A percentile compares a stretch with the other conserved stretches of the same genome.
Conservation (phyloP, 495 filamentous ascomycete genomes). For the Tuber aestivum region DNA sequence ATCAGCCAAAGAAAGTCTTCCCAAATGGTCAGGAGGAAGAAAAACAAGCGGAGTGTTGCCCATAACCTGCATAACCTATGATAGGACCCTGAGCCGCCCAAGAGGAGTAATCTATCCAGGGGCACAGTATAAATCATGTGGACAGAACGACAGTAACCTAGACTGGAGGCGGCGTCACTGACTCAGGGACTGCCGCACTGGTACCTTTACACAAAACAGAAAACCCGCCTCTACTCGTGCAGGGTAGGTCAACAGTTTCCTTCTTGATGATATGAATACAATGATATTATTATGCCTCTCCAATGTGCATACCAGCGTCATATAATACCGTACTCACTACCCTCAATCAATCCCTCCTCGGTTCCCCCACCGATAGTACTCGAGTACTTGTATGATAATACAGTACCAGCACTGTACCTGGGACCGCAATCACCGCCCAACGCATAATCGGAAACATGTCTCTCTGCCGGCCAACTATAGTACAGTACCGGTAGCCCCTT, state of each 20-base stretch:
- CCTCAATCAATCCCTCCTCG: neutral
- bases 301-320: neutral
- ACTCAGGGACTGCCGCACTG: neutral
- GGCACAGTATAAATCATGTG: neutral
- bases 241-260: neutral
- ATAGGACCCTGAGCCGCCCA: neutral
- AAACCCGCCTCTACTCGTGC: neutral
- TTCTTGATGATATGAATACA: neutral
- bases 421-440: neutral
- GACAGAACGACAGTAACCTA: neutral
- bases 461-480: neutral
- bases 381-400: too few species aligned
- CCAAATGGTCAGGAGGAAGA: slow-evolving; percentile 1
- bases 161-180: neutral
- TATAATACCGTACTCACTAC: too few species aligned
- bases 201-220: neutral
- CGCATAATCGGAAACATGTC: neutral
- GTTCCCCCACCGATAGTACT: neutral
- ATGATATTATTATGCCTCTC: neutral
- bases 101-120: neutral
- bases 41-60: neutral
- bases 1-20: slow-evolving; percentile 4
- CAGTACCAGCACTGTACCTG: neutral
- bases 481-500: too few species aligned
- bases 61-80: neutral